Percentiles rank a stretch among this genome's conserved stretches.
phyloP scores from a whole-genome alignment of 2,329 filamentous ascomycete genomes.

The Fusarium miscanthi region DNA sequence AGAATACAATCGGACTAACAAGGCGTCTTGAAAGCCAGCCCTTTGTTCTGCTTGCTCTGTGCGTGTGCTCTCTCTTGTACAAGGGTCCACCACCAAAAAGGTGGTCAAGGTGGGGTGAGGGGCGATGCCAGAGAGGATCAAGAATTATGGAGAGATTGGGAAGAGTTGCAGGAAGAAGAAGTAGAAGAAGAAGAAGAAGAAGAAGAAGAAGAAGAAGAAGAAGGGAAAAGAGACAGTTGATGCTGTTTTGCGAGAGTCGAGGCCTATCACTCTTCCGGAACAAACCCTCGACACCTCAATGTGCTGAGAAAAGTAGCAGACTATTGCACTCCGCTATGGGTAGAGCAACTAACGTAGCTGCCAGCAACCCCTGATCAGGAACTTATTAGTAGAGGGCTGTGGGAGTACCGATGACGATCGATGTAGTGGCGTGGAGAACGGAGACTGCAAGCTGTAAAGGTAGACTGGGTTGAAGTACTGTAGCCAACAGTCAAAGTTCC shows the following conservation, averaged over 20 bases:
- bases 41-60: conserved; percentile 33
- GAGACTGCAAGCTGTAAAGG: conserved; percentile 1
- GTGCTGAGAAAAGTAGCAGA: neutral
- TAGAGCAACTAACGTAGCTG: conserved; percentile 8
- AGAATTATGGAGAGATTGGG: conserved; percentile 33
- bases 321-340: conserved; percentile 4
- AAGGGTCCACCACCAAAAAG: conserved; percentile 34
- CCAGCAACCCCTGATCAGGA: conserved; percentile 28
- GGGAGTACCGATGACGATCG: conserved; percentile 45
- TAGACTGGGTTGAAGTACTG: neutral
- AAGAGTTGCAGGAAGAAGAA: conserved; percentile 25
- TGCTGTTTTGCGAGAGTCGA: conserved; percentile 24
- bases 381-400: conserved; percentile 8
- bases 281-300: neutral
- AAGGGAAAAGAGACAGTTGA: conserved; percentile 21
- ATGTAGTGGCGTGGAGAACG: conserved; percentile 42
- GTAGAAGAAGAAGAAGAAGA: too few species aligned
- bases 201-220: conserved; percentile 8
- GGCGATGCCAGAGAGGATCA: conserved; percentile 19
- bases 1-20: neutral
- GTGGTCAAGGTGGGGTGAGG: conserved; percentile 33
- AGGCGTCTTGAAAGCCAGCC: conserved; percentile 23
- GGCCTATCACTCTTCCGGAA: conserved; percentile 12
- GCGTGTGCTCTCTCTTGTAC: conserved; percentile 23
- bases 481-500: conserved; percentile 32